Percentiles rank a stretch among this genome's conserved stretches.
Evolutionary conservation across 1,284 basidiomycete genomes (phyloP).

Genomic region (Cryptococcus hybrid): DNA sequence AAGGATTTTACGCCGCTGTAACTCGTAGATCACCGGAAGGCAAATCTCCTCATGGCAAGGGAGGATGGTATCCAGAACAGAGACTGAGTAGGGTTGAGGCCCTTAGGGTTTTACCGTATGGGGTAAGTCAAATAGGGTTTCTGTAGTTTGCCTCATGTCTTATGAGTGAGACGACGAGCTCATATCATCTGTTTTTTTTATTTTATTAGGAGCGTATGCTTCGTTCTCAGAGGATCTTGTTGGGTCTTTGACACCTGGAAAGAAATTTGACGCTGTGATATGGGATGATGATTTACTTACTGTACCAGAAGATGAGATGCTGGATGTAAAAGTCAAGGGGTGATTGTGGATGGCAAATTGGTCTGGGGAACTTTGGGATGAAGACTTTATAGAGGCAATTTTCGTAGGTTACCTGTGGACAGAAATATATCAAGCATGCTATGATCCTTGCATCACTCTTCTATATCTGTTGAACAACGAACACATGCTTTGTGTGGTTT

Average conservation of each 20-base stretch:
- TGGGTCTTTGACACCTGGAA: constrained; percentile 66
- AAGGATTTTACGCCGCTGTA: constrained; percentile 83
- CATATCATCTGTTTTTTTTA: too few species aligned
- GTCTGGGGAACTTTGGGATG: constrained; percentile 52
- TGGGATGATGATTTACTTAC: constrained; percentile 54
- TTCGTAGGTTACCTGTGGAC: too few species aligned
- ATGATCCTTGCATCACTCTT: too few species aligned
- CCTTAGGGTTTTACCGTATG: constrained; percentile 74
- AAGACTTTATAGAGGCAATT: too few species aligned
- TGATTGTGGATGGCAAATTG: constrained; percentile 73
- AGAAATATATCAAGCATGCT: too few species aligned
- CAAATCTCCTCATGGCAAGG: constrained; percentile 72
- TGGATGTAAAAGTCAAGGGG: constrained; percentile 69
- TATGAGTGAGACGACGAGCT: too few species aligned
- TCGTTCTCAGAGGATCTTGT: constrained; percentile 63
- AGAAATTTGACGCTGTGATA: constrained; percentile 81
- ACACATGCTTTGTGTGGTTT: too few species aligned
- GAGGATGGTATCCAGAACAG: constrained; percentile 75
- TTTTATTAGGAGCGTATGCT: constrained; percentile 70
- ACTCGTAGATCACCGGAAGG: constrained; percentile 68
- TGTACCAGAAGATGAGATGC: constrained; percentile 55
- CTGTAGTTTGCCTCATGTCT: too few species aligned
- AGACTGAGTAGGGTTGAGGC: constrained; percentile 68
- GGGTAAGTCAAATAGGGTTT: constrained; percentile 32
- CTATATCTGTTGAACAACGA: too few species aligned